Conservation (phyloP, 2,329 filamentous ascomycete species). For the Lecanicillium sp. region DNA sequence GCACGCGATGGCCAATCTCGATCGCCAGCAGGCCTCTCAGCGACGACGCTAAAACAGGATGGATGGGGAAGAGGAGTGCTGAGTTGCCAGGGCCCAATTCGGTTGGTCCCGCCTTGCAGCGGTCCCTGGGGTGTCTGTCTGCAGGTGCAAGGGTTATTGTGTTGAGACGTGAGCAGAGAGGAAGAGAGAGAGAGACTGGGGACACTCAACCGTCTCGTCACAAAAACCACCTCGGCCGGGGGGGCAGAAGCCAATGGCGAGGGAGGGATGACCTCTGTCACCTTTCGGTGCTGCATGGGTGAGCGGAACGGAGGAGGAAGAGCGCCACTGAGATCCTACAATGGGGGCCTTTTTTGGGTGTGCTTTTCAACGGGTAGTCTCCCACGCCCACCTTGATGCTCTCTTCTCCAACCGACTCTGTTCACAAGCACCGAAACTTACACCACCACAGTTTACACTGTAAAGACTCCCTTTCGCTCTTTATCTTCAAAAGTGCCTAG, state of each 20-base stretch:
- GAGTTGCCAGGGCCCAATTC: background rate
- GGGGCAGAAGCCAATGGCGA: background rate
- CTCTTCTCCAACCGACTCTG: no score
- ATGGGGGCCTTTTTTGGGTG: no score
- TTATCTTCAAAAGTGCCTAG: no score
- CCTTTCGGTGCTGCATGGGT: no score
- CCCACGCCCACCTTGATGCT: no score
- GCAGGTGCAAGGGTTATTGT: background rate
- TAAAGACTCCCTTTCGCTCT: no score
- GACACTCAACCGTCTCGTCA: constrained; percentile 12
- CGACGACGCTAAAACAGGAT: constrained; percentile 1
- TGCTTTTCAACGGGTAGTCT: no score
- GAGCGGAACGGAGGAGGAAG: no score
- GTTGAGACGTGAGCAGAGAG: background rate
- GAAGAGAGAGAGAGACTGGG: background rate
- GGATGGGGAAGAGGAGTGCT: background rate
- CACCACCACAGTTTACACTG: no score
- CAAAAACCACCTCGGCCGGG: background rate
- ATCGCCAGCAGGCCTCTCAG: constrained; percentile 11
- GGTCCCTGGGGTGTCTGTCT: no score
- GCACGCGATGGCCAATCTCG: constrained; percentile 17
- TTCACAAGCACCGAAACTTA: no score
- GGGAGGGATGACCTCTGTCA: background rate
- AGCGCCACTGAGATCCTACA: no score
- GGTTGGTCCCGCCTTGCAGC: constrained; percentile 38